Conservation (phyloP, 768 basidiomycete species). For the Rhizopogon sp. region DNA sequence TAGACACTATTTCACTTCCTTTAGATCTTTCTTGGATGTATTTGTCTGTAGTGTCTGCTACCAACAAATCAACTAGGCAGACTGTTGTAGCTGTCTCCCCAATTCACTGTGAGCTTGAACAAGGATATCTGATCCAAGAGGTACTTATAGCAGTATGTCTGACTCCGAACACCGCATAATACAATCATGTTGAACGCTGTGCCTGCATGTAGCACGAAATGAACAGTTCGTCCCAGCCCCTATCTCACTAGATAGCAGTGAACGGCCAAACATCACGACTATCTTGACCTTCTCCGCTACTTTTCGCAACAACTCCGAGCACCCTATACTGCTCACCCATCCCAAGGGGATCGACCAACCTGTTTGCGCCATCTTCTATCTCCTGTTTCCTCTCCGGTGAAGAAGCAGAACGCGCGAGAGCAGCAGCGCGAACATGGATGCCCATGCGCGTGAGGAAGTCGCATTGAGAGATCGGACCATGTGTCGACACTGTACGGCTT, state of each 20-base stretch:
- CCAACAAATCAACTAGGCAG: too few relatives aligned
- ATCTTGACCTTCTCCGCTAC: conserved; percentile 3
- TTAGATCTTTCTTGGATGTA: too few relatives aligned
- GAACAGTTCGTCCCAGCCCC: too few relatives aligned
- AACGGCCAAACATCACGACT: conserved; percentile 27
- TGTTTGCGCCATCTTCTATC: conserved; percentile 54
- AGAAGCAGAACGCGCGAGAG: conserved; percentile 41
- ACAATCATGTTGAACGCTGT: too few relatives aligned
- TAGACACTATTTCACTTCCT: too few relatives aligned
- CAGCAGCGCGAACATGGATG: conserved; percentile 57
- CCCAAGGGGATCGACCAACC: conserved; percentile 72
- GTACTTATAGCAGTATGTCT: too few relatives aligned
- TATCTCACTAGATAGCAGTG: conserved; percentile 1
- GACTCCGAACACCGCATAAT: too few relatives aligned
- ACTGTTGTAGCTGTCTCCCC: too few relatives aligned
- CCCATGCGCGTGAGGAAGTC: conserved; percentile 80
- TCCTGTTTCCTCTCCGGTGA: conserved; percentile 44
- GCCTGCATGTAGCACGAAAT: too few relatives aligned
- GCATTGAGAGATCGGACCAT: conserved; percentile 73
- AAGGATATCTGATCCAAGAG: too few relatives aligned
- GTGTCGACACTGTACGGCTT: conserved; percentile 31
- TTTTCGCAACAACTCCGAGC: conserved; percentile 47
- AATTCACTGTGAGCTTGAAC: too few relatives aligned
- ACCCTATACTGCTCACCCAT: conserved; percentile 92
- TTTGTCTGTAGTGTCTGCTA: too few relatives aligned